Evolutionary conservation across 768 basidiomycete genomes (phyloP).

Genomic region (Leccinum uliginosum): DNA sequence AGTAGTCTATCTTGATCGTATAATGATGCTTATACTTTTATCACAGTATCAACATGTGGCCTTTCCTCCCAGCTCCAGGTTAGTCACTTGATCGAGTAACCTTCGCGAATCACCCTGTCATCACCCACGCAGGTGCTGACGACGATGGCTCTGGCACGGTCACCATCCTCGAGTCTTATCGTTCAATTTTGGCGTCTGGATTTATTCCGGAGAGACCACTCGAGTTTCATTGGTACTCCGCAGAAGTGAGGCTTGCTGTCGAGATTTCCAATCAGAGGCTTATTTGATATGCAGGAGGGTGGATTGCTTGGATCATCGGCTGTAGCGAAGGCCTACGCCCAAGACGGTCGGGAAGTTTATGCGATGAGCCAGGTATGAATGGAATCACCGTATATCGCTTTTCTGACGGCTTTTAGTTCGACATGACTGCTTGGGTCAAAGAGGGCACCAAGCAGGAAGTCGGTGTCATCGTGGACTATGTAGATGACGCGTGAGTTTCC

Average conservation of each 20-base stretch:
- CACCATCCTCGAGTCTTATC: constrained; percentile 42
- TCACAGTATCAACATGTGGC: constrained; percentile 68
- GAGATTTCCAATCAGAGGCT: background rate
- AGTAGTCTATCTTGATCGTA: background rate
- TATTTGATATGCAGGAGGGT: constrained; percentile 47
- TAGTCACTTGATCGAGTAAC: constrained; percentile 1
- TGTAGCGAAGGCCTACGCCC: constrained; percentile 71
- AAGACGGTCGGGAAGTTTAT: constrained; percentile 18
- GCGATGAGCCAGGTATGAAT: constrained; percentile 31
- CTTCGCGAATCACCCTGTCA: background rate
- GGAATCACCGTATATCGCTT: background rate
- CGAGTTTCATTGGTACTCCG: constrained; percentile 50
- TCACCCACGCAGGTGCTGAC: constrained; percentile 32
- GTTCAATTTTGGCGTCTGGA: constrained; percentile 37
- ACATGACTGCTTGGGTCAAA: constrained; percentile 96
- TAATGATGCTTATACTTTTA: background rate
- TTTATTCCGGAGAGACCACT: constrained; percentile 40
- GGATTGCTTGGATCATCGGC: constrained; percentile 89
- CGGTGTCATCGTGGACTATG: constrained; percentile 81
- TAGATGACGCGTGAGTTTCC: constrained; percentile 52
- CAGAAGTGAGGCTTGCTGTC: constrained; percentile 28
- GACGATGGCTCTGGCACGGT: constrained; percentile 44
- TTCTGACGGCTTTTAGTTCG: constrained; percentile 55
- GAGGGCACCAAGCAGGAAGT: constrained; percentile 71
- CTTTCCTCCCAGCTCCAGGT: constrained; percentile 77